Evolutionary conservation across 345 rosid species (phyloP), one percentile per base, ranked within the genome.

Genomic region (Eucalyptus grandis): DNA sequence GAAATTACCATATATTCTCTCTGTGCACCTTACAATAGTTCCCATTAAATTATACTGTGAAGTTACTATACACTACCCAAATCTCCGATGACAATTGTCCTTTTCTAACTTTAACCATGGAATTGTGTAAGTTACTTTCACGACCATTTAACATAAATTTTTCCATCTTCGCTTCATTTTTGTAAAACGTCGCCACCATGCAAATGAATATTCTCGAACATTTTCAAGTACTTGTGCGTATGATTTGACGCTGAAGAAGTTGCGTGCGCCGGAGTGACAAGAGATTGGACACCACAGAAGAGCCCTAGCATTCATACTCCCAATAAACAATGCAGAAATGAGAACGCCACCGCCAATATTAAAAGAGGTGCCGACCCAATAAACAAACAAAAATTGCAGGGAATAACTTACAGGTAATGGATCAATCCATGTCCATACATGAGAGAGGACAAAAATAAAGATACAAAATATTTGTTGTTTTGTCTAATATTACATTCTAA

Each of bases 401-500:
- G 0, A 13, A 49, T 49, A 13, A 49, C 50, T 49, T 13, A 49
- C 50, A 0, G 50, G 2, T 49, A 49, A 49, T 4, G 50, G 50
- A 49, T 49, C 50, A 0, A 49, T 49, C 50, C 50, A 49, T 49
- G 50, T 49, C 50, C 50, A 49, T 13, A 49, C 15, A 50, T 50
- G 12, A 67, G 77, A n/a, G 37, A 65, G 43, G 80, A 31, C 22
- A 31, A 67, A 15, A 67, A 31, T 15, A 19, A 15, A 67, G 80
- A 31, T 37, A 67, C 12, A 31, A 4, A 31, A 3, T 31, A 69
- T 6, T 50, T 5, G 11, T 31, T 67, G 80, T 69, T 69, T 67
- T 67, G 80, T 31, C 80, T 37, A 31, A 67, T 34, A 2, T 31
- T 67, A 31, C 80, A 67, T 67, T 67, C 40, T 31, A 67, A 31